Conservation (phyloP, 2,329 filamentous ascomycete species). For the Colletotrichum ledebouriae region DNA sequence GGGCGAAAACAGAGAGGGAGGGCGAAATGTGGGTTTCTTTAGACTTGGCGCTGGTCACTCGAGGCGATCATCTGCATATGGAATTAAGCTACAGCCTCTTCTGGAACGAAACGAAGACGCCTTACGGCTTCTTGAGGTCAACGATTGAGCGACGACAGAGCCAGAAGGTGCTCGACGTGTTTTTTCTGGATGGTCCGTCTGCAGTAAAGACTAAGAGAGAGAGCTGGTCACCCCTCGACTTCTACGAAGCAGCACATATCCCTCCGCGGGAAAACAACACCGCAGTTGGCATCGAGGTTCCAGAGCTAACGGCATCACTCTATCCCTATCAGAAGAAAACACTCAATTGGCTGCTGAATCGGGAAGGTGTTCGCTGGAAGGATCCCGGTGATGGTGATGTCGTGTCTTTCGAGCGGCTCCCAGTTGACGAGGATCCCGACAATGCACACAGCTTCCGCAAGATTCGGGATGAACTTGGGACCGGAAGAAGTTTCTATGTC, state of each 20-base stretch:
- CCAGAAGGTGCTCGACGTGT: conserved; percentile 53
- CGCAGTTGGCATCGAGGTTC: conserved; percentile 56
- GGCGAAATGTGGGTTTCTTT: conserved; percentile 52
- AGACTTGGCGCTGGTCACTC: conserved; percentile 49
- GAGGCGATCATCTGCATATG: conserved; percentile 47
- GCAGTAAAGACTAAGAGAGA: conserved; percentile 42
- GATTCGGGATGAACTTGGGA: conserved; percentile 6
- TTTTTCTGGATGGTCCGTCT: conserved; percentile 51
- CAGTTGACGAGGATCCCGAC: background rate
- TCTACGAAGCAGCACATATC: conserved; percentile 78
- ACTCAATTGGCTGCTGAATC: conserved; percentile 76
- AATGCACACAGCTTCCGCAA: conserved; percentile 37
- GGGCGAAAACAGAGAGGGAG: conserved; percentile 38
- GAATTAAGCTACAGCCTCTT: conserved; percentile 53
- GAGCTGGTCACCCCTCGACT: conserved; percentile 65
- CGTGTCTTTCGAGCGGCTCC: conserved; percentile 43
- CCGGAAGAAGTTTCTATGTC: conserved; percentile 60
- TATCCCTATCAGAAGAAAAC: conserved; percentile 81
- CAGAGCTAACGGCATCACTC: conserved; percentile 63
- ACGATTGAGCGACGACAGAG: conserved; percentile 50
- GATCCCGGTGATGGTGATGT: conserved; percentile 40
- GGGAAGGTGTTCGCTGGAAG: conserved; percentile 72
- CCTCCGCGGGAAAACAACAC: conserved; percentile 61
- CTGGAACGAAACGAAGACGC: conserved; percentile 58
- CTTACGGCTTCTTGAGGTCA: conserved; percentile 49